Percentiles rank a stretch among this genome's conserved stretches.
Conservation (phyloP, 345 rosid species). For the Brassica napus region DNA sequence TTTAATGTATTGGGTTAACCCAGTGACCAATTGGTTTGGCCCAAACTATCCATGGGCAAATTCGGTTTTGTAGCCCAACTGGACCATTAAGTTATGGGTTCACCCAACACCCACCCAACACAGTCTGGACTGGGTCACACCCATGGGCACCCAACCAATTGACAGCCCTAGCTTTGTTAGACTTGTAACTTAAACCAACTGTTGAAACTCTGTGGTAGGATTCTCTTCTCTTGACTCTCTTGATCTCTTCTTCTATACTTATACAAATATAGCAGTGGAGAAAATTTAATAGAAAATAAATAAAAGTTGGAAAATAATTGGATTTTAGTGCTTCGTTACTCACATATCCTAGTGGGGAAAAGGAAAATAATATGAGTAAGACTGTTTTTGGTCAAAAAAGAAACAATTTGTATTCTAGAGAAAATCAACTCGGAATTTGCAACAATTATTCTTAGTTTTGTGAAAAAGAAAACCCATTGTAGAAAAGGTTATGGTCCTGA, state of each 20-base stretch:
- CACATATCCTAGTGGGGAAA: constrained; percentile 21
- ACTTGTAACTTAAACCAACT: constrained; percentile 30
- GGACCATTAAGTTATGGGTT: too few relatives aligned
- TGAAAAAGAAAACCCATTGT: neutral
- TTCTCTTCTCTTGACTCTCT: constrained; percentile 26
- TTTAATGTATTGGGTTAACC: too few relatives aligned
- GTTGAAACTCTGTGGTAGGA: constrained; percentile 23
- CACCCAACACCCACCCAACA: too few relatives aligned
- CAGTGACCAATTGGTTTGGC: too few relatives aligned
- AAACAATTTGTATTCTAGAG: neutral
- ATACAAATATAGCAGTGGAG: neutral
- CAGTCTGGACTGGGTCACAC: too few relatives aligned
- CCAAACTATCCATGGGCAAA: too few relatives aligned
- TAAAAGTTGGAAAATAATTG: constrained; percentile 18
- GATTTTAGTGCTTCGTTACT: constrained; percentile 30
- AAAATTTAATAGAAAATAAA: neutral
- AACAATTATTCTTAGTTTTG: neutral
- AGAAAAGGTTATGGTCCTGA: too few relatives aligned
- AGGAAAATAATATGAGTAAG: neutral
- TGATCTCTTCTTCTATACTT: constrained; percentile 8
- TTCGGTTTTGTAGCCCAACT: too few relatives aligned
- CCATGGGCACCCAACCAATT: too few relatives aligned
- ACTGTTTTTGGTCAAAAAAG: constrained; percentile 5
- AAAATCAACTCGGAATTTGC: neutral
- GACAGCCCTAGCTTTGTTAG: constrained; percentile 2